phyloP scores from a whole-genome alignment of 2,329 filamentous ascomycete genomes.

The Curvularia sp. region DNA sequence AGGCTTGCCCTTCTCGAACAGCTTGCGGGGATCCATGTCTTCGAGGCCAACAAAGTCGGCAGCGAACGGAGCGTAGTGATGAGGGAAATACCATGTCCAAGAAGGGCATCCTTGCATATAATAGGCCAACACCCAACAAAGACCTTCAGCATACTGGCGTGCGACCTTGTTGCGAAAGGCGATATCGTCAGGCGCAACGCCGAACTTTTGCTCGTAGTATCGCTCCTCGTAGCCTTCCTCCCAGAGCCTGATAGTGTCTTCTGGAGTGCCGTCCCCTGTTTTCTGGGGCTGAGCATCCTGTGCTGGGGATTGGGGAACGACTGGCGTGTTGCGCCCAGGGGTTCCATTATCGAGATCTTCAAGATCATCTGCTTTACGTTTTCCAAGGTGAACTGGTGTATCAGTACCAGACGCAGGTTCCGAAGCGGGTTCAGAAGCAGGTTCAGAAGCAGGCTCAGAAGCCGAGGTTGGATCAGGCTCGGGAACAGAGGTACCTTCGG shows the following conservation, averaged over 20 bases:
- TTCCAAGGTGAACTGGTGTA: conserved; percentile 65
- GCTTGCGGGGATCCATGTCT: conserved; percentile 71
- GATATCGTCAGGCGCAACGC: conserved; percentile 78
- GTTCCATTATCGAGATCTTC: conserved; percentile 68
- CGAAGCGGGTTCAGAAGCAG: conserved; percentile 33
- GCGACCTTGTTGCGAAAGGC: conserved; percentile 90
- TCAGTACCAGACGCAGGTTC: conserved; percentile 46
- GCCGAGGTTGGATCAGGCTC: conserved; percentile 32
- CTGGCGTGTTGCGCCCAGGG: conserved; percentile 66
- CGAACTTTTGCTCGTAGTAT: conserved; percentile 97
- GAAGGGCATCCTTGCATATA: conserved; percentile 98
- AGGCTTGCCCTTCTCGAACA: conserved; percentile 82
- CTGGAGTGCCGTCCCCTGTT: conserved; percentile 65
- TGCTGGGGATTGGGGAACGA: conserved; percentile 55
- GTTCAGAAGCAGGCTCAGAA: conserved; percentile 24
- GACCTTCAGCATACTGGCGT: conserved; percentile 88
- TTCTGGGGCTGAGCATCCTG: conserved; percentile 50
- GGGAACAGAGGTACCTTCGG: conserved; percentile 37
- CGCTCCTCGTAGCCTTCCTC: conserved; percentile 93
- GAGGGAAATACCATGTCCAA: conserved; percentile 99
- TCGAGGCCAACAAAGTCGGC: conserved; percentile 88
- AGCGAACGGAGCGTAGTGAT: conserved; percentile 97
- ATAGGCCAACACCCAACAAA: conserved; percentile 94
- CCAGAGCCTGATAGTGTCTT: conserved; percentile 89
- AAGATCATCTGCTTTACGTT: conserved; percentile 77